Evolutionary conservation across 768 basidiomycete species (phyloP).

Genomic region (Amanita muscaria): DNA sequence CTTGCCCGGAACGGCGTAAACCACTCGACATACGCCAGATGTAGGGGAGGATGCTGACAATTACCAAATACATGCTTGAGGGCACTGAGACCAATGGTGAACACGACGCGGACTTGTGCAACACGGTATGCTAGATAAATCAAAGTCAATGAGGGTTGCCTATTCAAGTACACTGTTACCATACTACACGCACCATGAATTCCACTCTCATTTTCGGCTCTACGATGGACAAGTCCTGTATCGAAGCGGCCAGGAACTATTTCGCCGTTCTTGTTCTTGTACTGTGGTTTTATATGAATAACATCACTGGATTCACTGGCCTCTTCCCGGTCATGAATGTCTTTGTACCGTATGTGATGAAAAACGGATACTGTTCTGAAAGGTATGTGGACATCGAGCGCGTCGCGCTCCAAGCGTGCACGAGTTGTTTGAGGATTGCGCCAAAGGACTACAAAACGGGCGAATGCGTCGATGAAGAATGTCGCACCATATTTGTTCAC

Average conservation of each 20-base stretch:
- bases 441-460: too few species aligned
- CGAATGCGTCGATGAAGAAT: neutral
- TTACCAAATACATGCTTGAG: too few species aligned
- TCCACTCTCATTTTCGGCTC: neutral
- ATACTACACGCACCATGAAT: neutral
- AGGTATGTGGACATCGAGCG: neutral
- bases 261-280: neutral
- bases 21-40: slow-evolving; percentile 20
- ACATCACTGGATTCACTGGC: neutral
- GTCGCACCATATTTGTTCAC: neutral
- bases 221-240: neutral
- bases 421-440: neutral
- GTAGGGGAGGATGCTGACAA: slow-evolving; percentile 11
- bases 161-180: too few species aligned
- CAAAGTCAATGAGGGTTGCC: too few species aligned
- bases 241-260: neutral
- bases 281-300: neutral
- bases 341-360: neutral
- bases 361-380: neutral
- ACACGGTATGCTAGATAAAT: too few species aligned
- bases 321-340: neutral
- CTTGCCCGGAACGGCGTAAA: slow-evolving; percentile 10
- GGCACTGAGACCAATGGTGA: too few species aligned
- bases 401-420: neutral
- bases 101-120: too few species aligned